phyloP scores from a whole-genome alignment of 768 basidiomycete species.

The Hygrocybe punicea region DNA sequence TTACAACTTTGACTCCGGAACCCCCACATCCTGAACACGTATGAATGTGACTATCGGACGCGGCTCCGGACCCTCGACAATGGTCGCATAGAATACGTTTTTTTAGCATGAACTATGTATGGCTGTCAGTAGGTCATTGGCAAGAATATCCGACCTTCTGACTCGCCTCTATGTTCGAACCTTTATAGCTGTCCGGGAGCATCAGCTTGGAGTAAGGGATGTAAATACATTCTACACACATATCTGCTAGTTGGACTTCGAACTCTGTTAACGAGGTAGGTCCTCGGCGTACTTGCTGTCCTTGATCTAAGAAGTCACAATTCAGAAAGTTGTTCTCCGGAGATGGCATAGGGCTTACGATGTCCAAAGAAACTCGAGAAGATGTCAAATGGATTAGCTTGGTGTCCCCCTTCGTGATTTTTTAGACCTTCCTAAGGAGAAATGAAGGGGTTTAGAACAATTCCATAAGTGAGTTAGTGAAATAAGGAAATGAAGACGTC shows the following conservation, averaged over 20 bases:
- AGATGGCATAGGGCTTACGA: slow-evolving; percentile 42
- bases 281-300: slow-evolving; percentile 69
- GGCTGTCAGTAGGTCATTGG: slow-evolving; percentile 7
- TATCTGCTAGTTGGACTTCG: slow-evolving; percentile 82
- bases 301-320: slow-evolving; percentile 34
- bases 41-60: slow-evolving; percentile 83
- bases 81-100: slow-evolving; percentile 94
- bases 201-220: slow-evolving; percentile 4
- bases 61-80: slow-evolving; percentile 93
- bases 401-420: slow-evolving; percentile 83
- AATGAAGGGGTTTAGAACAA: background rate
- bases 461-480: too few species aligned
- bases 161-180: slow-evolving; percentile 76
- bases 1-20: slow-evolving; percentile 75
- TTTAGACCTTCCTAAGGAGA: slow-evolving; percentile 75
- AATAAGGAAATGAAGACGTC: background rate
- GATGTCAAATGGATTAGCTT: slow-evolving; percentile 89
- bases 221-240: slow-evolving; percentile 44
- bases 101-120: slow-evolving; percentile 78
- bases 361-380: slow-evolving; percentile 93
- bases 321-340: background rate
- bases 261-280: slow-evolving; percentile 76
- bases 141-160: slow-evolving; percentile 25
- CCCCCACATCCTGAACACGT: slow-evolving; percentile 84
- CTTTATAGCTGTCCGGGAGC: slow-evolving; percentile 59